Percentiles rank a stretch among this genome's conserved stretches.
phyloP scores from a whole-genome alignment of 2,329 filamentous ascomycete species.

The Berkeleyomyces rouxiae region DNA sequence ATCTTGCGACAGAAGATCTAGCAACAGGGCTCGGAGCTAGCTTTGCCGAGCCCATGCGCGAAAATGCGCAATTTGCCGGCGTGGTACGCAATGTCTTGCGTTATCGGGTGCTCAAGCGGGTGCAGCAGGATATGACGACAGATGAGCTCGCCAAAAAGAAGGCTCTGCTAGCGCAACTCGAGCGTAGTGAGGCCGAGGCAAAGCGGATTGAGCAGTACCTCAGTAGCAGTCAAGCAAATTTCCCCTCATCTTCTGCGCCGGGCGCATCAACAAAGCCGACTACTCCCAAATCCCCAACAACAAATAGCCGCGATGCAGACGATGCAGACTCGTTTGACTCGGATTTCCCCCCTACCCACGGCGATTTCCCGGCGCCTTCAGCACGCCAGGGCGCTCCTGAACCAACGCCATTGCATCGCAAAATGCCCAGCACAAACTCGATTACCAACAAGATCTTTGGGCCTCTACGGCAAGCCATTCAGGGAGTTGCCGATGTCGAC shows the following conservation, averaged over 20 bases:
- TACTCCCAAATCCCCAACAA: not conserved
- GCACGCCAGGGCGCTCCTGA: conserved; percentile 52
- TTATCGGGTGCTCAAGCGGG: conserved; percentile 81
- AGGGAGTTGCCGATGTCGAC: conserved; percentile 91
- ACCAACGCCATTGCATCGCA: conserved; percentile 41
- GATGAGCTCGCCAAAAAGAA: conserved; percentile 86
- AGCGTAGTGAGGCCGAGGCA: conserved; percentile 83
- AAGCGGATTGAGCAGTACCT: conserved; percentile 89
- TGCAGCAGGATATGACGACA: conserved; percentile 93
- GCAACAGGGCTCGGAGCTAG: conserved; percentile 75
- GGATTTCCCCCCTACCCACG: conserved; percentile 82
- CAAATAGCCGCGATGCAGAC: conserved; percentile 34
- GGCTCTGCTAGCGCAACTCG: conserved; percentile 67
- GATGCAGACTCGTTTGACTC: conserved; percentile 88
- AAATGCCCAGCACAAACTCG: conserved; percentile 71
- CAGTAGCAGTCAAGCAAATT: conserved; percentile 42
- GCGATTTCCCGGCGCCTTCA: conserved; percentile 55
- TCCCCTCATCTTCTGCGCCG: not conserved
- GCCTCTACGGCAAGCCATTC: conserved; percentile 83
- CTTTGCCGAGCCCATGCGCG: conserved; percentile 94
- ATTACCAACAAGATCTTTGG: conserved; percentile 91
- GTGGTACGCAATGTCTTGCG: conserved; percentile 78
- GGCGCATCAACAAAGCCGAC: conserved; percentile 32
- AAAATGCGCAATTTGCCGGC: conserved; percentile 91
- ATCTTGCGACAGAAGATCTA: conserved; percentile 86